A percentile compares a stretch with the other conserved stretches of the same genome.
phyloP scores from a whole-genome alignment of 371 early-diverging fungal genomes.

The Mortierella sp. region DNA sequence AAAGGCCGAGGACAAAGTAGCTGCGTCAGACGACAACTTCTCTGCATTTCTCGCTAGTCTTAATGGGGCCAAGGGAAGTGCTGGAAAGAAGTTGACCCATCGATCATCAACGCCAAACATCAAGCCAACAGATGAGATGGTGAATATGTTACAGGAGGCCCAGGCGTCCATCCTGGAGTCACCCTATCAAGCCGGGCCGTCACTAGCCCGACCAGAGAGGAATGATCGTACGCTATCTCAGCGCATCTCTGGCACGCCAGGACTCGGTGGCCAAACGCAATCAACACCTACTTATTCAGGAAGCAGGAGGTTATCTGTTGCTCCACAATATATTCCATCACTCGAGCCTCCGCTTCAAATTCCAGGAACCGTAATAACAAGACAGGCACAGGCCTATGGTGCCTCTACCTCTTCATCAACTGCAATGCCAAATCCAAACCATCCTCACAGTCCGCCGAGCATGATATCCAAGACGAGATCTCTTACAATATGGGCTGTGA shows the following conservation, averaged over 20 bases:
- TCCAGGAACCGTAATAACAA: constrained; percentile 1
- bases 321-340: constrained; percentile 17
- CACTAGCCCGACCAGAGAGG: constrained; percentile 22
- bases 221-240: constrained; percentile 22
- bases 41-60: constrained; percentile 33
- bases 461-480: constrained; percentile 4
- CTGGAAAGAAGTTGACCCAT: constrained; percentile 13
- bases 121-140: constrained; percentile 52
- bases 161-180: constrained; percentile 29
- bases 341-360: constrained; percentile 19
- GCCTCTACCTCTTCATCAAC: neutral
- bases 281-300: neutral
- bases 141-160: constrained; percentile 45
- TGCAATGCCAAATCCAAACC: neutral
- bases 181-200: neutral
- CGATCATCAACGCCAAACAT: constrained; percentile 53
- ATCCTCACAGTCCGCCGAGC: neutral
- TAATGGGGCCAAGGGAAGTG: constrained; percentile 11
- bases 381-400: neutral
- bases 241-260: constrained; percentile 7
- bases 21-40: constrained; percentile 26
- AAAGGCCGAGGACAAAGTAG: constrained; percentile 43
- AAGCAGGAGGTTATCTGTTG: neutral
- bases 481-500: constrained; percentile 15
- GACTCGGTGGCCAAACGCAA: neutral